These are phyloP conservation scores for Chaetomiaceae sp. DNA, from an alignment of 2,329 filamentous ascomycete genomes.

Conservation along the genomic window DNA sequence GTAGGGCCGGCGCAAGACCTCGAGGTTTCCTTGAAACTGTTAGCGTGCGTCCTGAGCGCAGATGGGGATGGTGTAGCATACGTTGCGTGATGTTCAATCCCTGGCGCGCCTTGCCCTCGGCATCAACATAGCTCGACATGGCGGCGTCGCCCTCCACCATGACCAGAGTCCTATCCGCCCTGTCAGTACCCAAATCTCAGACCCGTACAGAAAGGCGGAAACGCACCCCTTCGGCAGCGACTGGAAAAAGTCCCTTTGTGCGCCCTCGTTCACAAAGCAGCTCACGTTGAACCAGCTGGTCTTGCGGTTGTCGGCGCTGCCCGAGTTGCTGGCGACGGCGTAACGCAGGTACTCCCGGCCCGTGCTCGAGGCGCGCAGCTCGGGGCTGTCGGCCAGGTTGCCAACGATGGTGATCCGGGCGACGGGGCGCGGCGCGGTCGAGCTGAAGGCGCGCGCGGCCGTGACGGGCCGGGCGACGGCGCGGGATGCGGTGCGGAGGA, in stretches of 20 bases:
- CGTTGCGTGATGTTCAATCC: constrained; percentile 72
- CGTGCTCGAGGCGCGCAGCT: constrained; percentile 64
- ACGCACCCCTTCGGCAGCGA: constrained; percentile 80
- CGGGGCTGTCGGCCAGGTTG: constrained; percentile 74
- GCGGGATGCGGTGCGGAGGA: constrained; percentile 48
- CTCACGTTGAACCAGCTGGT: constrained; percentile 83
- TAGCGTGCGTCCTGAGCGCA: not conserved
- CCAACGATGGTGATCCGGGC: constrained; percentile 85
- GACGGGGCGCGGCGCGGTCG: constrained; percentile 58
- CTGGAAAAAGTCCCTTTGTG: constrained; percentile 66
- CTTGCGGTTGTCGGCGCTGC: constrained; percentile 63
- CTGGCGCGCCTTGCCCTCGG: constrained; percentile 63
- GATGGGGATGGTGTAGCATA: constrained; percentile 45
- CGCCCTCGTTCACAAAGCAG: constrained; percentile 65
- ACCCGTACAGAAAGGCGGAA: not conserved
- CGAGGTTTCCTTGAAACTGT: constrained; percentile 39
- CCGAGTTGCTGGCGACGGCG: constrained; percentile 64
- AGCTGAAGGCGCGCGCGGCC: constrained; percentile 68
- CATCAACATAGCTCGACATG: constrained; percentile 62
- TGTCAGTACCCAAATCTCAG: not conserved
- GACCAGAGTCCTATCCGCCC: constrained; percentile 61
- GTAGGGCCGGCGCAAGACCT: constrained; percentile 39
- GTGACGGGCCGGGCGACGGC: constrained; percentile 32
- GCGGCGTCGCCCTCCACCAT: constrained; percentile 78
- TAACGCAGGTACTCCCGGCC: constrained; percentile 76